These are phyloP conservation scores for Verticillium tricorpus DNA, from an alignment of 2,329 filamentous ascomycete genomes.

Conservation along the genomic window DNA sequence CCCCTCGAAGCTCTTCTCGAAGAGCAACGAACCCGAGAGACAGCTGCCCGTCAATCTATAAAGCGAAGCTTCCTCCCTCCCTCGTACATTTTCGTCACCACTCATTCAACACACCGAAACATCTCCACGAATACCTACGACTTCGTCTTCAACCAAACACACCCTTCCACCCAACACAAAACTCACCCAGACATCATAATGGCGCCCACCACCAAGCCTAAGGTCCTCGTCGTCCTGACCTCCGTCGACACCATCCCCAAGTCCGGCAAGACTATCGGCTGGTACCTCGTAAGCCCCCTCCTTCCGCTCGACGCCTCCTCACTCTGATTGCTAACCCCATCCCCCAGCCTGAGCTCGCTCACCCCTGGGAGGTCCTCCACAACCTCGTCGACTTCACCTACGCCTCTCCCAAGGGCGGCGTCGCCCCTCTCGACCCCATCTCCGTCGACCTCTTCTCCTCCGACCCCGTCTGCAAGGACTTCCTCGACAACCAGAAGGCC, in stretches of 20 bases:
- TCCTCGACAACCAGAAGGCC: conserved; percentile 49
- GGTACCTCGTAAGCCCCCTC: conserved; percentile 55
- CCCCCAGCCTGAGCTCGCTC: conserved; percentile 55
- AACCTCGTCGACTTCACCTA: conserved; percentile 47
- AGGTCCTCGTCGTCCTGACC: conserved; percentile 68
- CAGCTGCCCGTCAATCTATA: neutral
- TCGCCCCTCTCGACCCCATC: conserved; percentile 54
- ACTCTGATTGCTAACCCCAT: neutral
- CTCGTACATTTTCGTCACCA: neutral
- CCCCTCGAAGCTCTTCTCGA: neutral
- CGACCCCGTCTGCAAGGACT: conserved; percentile 48
- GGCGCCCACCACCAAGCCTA: conserved; percentile 33
- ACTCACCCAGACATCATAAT: conserved; percentile 22
- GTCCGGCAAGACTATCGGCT: conserved; percentile 57
- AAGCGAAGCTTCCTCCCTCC: neutral
- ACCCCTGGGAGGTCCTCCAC: conserved; percentile 55
- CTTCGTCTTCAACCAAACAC: neutral
- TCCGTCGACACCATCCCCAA: conserved; percentile 50
- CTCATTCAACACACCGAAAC: neutral
- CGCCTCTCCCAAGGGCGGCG: conserved; percentile 59
- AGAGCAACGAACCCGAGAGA: neutral
- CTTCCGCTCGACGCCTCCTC: neutral
- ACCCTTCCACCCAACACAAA: neutral
- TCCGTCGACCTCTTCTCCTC: conserved; percentile 51
- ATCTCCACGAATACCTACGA: neutral